These are phyloP conservation scores for Castanopsis chinensis DNA, from an alignment of 306 rosid genomes.

Conservation along the genomic window DNA sequence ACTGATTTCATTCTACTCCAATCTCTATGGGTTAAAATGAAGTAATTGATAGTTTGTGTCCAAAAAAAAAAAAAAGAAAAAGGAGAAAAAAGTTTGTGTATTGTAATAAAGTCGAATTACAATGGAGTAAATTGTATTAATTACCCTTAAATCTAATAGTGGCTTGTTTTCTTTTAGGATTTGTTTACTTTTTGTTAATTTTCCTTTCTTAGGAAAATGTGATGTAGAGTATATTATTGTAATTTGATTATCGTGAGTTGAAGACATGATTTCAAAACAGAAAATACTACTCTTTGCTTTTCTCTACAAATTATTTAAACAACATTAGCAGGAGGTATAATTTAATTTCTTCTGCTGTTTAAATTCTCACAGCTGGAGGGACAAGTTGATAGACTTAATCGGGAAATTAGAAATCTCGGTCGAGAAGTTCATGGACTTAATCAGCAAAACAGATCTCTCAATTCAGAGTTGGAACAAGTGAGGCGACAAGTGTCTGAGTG, in stretches of 20 bases:
- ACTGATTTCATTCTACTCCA: no score
- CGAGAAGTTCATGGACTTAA: slow-evolving; percentile 71
- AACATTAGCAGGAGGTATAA: no score
- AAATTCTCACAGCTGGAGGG: slow-evolving; percentile 17
- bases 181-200: no score
- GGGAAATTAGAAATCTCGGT: slow-evolving; percentile 65
- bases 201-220: slow-evolving; percentile 51
- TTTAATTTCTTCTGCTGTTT: no score
- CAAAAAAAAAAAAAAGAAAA: no score
- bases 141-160: not conserved
- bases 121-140: no score
- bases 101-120: no score
- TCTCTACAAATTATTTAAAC: no score
- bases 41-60: not conserved
- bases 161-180: not conserved
- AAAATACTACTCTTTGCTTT: no score
- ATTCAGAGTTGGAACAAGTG: slow-evolving; percentile 64
- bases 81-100: not conserved
- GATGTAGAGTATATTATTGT: slow-evolving; percentile 9
- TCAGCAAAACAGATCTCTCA: slow-evolving; percentile 43
- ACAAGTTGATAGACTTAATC: slow-evolving; percentile 65
- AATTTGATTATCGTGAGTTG: no score
- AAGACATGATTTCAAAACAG: slow-evolving; percentile 18
- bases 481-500: slow-evolving; percentile 40
- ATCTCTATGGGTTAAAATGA: no score